Conservation (phyloP, 2,329 filamentous ascomycete genomes). For the Fusarium proliferatum region DNA sequence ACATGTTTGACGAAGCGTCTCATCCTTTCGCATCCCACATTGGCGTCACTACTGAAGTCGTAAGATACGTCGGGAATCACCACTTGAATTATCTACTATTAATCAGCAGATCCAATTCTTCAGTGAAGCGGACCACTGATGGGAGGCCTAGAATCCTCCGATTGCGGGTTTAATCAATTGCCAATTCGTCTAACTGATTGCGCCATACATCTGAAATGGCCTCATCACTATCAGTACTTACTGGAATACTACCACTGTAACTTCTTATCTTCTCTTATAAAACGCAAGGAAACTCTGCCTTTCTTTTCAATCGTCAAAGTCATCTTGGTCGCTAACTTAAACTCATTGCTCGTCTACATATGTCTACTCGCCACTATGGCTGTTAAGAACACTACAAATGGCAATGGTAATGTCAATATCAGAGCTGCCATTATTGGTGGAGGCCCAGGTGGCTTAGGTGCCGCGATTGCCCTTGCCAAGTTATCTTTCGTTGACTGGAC, state of each 20-base stretch:
- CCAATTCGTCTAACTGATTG: slow-evolving; percentile 33
- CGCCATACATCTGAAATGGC: slow-evolving; percentile 39
- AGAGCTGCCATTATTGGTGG: slow-evolving; percentile 45
- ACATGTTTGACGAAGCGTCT: neutral
- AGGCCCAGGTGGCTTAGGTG: slow-evolving; percentile 45
- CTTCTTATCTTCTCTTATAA: neutral
- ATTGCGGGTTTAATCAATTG: slow-evolving; percentile 22
- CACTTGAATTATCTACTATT: neutral
- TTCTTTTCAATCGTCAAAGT: neutral
- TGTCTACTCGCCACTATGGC: slow-evolving; percentile 19
- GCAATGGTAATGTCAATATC: slow-evolving; percentile 6
- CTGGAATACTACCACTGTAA: neutral
- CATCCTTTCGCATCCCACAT: neutral
- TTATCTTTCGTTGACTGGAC: slow-evolving; percentile 48
- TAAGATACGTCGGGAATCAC: neutral
- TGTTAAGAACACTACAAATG: slow-evolving; percentile 30
- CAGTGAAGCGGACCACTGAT: neutral
- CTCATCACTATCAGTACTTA: slow-evolving; percentile 5
- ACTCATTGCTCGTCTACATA: neutral
- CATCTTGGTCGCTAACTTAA: neutral
- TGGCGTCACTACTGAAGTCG: neutral
- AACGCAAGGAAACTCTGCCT: neutral
- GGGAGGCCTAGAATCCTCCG: neutral
- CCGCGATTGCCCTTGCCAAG: slow-evolving; percentile 49
- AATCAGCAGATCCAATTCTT: neutral